Base-by-base conservation (phyloP, 495 filamentous ascomycete species). In the Xeromyces bisporus region DNA sequence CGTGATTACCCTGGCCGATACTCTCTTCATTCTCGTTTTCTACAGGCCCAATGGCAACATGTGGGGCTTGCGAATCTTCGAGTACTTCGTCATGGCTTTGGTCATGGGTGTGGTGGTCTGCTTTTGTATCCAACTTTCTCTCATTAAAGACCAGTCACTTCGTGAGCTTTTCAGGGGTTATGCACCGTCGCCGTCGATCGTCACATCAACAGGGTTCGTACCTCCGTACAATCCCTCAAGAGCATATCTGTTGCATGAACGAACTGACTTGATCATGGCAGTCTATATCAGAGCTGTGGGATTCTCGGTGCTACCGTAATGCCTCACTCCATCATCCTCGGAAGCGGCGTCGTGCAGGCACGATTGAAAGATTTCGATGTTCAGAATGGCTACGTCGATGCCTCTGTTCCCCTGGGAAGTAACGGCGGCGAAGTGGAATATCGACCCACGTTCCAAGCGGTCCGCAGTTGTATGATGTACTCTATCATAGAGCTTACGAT, bases 291-390 rank as follows among this genome's bases (percentile, higher is more conserved):
- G 53, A 77, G 81, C 32, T 93, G 85, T 45, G 85, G 84, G 34
- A 93, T 93, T 40, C 67, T 93, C 7, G 85, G 85, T 14, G 85
- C 85, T 10, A 93, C 85, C 2, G 83, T 93, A 14, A 93, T 93
- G 85, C 85, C 85, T 3, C 85, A 93, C 51, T 81, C 75, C 29
- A 66, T 93, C 17, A 93, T 84, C 43, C 67, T 93, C 5, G 85
- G 85, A n/a, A 82, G 75, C 28, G 85, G 83, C 7, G 76, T 92
- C 28, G 81, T 92, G 0, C 81, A 93, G 50, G 60, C 79, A 7
- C 75, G 85, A 6, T 71, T 93, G 2, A 67, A 67, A 31, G 77
- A 87, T 26, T 93, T 77, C 42, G 85, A 93, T 48, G 47, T 58
- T 14, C 64, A 60, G 26, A 46, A 51, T 9, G 74, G 75, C n/a